Evolutionary conservation across 2,329 filamentous ascomycete species (phyloP).

Genomic region (Penicillium brasilianum): DNA sequence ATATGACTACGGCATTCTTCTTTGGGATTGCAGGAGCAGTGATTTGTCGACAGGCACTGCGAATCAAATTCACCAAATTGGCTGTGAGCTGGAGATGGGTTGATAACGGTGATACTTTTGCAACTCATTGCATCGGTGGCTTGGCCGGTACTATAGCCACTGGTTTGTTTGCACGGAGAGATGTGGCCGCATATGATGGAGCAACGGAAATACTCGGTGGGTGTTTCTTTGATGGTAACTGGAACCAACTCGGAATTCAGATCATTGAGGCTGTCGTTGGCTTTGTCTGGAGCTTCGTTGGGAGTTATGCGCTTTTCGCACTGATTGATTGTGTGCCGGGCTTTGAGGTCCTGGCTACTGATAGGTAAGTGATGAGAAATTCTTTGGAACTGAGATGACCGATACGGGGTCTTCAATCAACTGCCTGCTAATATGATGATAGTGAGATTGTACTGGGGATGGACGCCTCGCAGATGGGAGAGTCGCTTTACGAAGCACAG

Average conservation of each 20-base stretch:
- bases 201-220: slow-evolving; percentile 56
- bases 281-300: slow-evolving; percentile 57
- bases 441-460: slow-evolving; percentile 2
- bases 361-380: slow-evolving; percentile 52
- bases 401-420: neutral
- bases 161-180: slow-evolving; percentile 57
- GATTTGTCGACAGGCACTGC: slow-evolving; percentile 57
- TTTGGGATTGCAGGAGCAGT: slow-evolving; percentile 56
- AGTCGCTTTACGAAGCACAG: neutral
- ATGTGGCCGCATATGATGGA: slow-evolving; percentile 58
- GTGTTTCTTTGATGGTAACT: slow-evolving; percentile 60
- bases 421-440: neutral
- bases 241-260: slow-evolving; percentile 56
- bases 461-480: slow-evolving; percentile 2
- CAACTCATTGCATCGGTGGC: slow-evolving; percentile 60
- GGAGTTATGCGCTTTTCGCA: slow-evolving; percentile 56
- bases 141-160: slow-evolving; percentile 58
- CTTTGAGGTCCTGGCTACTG: slow-evolving; percentile 57
- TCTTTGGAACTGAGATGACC: neutral
- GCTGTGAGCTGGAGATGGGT: slow-evolving; percentile 58
- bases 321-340: slow-evolving; percentile 60
- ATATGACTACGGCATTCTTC: slow-evolving; percentile 55
- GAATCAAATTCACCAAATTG: slow-evolving; percentile 58
- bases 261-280: slow-evolving; percentile 58
- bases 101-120: slow-evolving; percentile 62